Conservation (phyloP, 805 yeast genomes). For the Kluyveromyces nonfermentans region DNA sequence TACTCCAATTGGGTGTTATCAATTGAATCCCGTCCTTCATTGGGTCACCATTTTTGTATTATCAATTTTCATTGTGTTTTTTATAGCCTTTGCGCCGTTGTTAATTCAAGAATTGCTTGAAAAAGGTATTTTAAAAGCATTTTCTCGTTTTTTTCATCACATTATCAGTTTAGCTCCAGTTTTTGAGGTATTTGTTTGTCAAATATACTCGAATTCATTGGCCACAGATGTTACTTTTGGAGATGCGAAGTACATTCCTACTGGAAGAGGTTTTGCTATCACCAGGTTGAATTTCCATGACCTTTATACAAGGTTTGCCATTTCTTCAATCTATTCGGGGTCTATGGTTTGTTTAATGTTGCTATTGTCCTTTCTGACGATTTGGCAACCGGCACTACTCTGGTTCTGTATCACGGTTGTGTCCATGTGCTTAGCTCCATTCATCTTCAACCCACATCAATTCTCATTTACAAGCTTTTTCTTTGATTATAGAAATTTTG, state of each 20-base stretch:
- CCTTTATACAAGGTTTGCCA: constrained; percentile 68
- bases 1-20: constrained; percentile 76
- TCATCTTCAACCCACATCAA: constrained; percentile 70
- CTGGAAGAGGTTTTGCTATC: constrained; percentile 92
- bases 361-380: constrained; percentile 64
- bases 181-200: constrained; percentile 93
- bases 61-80: constrained; percentile 86
- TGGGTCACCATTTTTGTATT: constrained; percentile 87
- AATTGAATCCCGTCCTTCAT: constrained; percentile 71
- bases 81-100: constrained; percentile 82
- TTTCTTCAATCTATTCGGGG: constrained; percentile 72
- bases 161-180: constrained; percentile 76
- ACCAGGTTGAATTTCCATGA: constrained; percentile 63
- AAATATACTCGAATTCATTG: constrained; percentile 76
- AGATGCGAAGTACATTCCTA: constrained; percentile 84
- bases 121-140: constrained; percentile 71
- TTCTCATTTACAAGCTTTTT: constrained; percentile 62
- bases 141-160: constrained; percentile 62
- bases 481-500: constrained; percentile 50
- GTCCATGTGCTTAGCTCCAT: constrained; percentile 62
- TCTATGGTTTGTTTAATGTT: constrained; percentile 58
- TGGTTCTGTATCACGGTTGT: constrained; percentile 69
- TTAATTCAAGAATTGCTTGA: constrained; percentile 82
- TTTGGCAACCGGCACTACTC: constrained; percentile 68
- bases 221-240: constrained; percentile 74